Conservation (phyloP, 352 stramenopile species). For the Phytophthora quininea region DNA sequence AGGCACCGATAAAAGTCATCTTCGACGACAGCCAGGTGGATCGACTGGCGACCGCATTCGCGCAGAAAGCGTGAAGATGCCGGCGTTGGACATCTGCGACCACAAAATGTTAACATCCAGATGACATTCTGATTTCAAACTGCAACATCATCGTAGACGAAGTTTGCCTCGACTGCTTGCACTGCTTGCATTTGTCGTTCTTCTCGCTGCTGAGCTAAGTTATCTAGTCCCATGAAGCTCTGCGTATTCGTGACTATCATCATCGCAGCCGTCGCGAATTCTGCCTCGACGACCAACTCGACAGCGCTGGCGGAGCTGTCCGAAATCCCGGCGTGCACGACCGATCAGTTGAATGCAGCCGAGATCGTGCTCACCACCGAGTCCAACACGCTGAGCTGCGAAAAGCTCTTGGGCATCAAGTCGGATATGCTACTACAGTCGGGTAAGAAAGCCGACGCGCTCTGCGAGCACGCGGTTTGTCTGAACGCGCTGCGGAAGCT, state of each 20-base stretch:
- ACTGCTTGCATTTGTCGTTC: constrained; percentile 6
- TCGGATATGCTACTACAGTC: constrained; percentile 47
- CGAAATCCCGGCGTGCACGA: constrained; percentile 44
- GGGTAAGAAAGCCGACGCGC: constrained; percentile 26
- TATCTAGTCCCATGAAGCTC: too few species aligned
- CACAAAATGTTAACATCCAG: not conserved
- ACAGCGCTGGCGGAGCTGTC: constrained; percentile 15
- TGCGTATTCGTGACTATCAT: too few species aligned
- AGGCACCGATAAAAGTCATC: constrained; percentile 55
- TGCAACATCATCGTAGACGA: too few species aligned
- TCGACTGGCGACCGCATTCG: constrained; percentile 34
- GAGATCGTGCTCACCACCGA: constrained; percentile 50
- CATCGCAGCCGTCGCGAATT: not conserved
- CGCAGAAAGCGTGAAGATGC: not conserved
- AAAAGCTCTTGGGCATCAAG: constrained; percentile 40
- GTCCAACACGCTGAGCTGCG: constrained; percentile 49
- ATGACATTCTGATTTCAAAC: too few species aligned
- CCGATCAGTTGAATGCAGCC: constrained; percentile 41
- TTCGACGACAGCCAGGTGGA: constrained; percentile 55
- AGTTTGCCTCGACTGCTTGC: too few species aligned
- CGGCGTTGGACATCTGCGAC: not conserved
- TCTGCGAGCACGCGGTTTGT: constrained; percentile 48
- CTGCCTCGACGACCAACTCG: constrained; percentile 1
- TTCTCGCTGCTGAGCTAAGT: not conserved
- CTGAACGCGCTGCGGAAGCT: constrained; percentile 47